A percentile compares a stretch with the other conserved stretches of the same genome.
These are phyloP conservation scores for Sporothrix sp. DNA, from an alignment of 2,329 filamentous ascomycete species.

Conservation along the genomic window DNA sequence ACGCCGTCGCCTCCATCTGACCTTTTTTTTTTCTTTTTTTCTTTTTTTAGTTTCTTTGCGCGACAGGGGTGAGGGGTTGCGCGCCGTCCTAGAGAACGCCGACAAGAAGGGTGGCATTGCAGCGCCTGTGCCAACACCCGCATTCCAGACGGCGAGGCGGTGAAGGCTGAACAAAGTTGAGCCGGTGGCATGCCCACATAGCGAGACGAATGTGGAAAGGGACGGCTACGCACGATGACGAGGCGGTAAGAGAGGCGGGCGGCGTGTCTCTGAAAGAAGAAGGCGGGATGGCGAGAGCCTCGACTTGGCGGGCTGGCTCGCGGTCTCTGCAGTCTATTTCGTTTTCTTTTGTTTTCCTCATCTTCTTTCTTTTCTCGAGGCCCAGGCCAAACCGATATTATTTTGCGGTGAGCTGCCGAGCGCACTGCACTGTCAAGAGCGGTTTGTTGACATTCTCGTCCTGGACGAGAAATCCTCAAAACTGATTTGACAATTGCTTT, in stretches of 20 bases:
- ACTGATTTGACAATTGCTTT: constrained; percentile 17
- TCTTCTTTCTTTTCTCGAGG: not conserved
- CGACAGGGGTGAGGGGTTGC: not conserved
- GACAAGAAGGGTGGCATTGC: constrained; percentile 10
- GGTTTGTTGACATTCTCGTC: constrained; percentile 2
- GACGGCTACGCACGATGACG: constrained; percentile 9
- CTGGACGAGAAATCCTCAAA: constrained; percentile 1
- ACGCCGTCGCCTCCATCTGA: not conserved
- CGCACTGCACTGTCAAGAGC: not conserved
- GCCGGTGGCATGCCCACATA: not conserved
- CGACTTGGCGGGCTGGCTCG: not conserved
- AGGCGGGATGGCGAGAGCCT: not conserved
- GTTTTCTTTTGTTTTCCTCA: not conserved
- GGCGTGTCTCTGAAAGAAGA: not conserved
- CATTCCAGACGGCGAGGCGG: constrained; percentile 2
- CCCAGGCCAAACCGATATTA: too few species aligned
- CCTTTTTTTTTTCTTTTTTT: not conserved
- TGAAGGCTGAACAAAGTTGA: constrained; percentile 6
- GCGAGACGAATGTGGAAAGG: constrained; percentile 2
- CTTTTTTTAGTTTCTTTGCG: not conserved
- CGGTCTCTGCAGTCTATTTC: not conserved
- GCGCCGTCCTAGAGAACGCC: not conserved
- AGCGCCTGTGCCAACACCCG: constrained; percentile 3
- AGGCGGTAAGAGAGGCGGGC: constrained; percentile 10
- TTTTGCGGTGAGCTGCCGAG: too few species aligned